A percentile compares a stretch with the other conserved stretches of the same genome.
Conservation (phyloP, 352 stramenopile species). For the Pythium phragmiticola region DNA sequence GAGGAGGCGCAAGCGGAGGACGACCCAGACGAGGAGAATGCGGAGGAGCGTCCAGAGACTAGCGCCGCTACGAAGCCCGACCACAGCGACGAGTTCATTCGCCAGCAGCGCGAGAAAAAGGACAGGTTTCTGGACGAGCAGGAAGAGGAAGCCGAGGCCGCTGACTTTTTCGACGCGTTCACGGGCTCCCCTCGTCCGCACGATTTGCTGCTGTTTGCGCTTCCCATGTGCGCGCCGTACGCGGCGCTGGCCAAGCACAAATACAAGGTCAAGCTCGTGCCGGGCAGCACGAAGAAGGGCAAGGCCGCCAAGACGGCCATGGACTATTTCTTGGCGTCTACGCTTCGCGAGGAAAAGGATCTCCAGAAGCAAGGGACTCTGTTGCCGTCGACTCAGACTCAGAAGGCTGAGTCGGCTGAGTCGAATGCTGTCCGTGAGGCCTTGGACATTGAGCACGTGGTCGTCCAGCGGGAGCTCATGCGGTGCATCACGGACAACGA, state of each 20-base stretch:
- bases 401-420: not conserved
- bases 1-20: conserved; percentile 11
- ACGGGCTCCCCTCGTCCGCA: conserved; percentile 73
- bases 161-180: conserved; percentile 84
- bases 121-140: conserved; percentile 84
- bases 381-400: conserved; percentile 3
- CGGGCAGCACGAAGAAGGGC: conserved; percentile 88
- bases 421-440: conserved; percentile 31
- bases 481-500: conserved; percentile 89
- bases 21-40: conserved; percentile 17
- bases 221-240: conserved; percentile 92
- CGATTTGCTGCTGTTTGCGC: conserved; percentile 86
- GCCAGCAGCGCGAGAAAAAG: conserved; percentile 78
- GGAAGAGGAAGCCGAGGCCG: conserved; percentile 72
- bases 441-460: conserved; percentile 53
- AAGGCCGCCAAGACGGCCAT: conserved; percentile 88
- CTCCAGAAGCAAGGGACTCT: conserved; percentile 19
- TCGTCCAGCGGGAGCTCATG: conserved; percentile 87
- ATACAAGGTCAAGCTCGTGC: conserved; percentile 92
- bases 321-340: conserved; percentile 78
- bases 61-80: not conserved
- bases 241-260: conserved; percentile 85
- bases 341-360: conserved; percentile 70
- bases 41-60: not conserved
- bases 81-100: conserved; percentile 55